A percentile compares a stretch with the other conserved stretches of the same genome.
phyloP scores from a whole-genome alignment of 2,329 filamentous ascomycete species.

The Bimuria novae-zelandiae region DNA sequence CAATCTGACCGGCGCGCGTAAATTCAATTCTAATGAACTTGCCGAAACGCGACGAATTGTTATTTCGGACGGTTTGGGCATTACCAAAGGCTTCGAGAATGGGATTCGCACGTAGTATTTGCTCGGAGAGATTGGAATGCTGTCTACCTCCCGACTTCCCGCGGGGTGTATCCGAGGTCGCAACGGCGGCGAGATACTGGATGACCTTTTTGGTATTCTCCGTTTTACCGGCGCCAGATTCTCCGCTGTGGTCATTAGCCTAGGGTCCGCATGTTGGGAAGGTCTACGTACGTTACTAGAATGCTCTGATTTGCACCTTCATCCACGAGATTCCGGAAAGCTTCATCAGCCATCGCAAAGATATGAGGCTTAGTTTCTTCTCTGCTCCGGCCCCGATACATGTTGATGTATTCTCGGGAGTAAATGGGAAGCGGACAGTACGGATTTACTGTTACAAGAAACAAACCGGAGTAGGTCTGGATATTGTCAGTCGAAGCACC shows the following conservation, averaged over 20 bases:
- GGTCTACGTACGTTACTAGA: conserved; percentile 72
- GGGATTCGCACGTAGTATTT: conserved; percentile 93
- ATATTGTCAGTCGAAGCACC: conserved; percentile 4
- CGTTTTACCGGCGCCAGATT: conserved; percentile 97
- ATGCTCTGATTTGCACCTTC: conserved; percentile 98
- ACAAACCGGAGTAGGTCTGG: conserved; percentile 92
- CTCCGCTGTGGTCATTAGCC: conserved; percentile 61
- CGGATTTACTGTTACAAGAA: conserved; percentile 95
- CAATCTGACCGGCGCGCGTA: conserved; percentile 82
- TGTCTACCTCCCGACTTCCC: conserved; percentile 64
- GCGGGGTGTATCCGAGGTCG: conserved; percentile 74
- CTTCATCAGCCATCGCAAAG: conserved; percentile 95
- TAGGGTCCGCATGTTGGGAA: neutral
- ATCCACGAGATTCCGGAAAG: conserved; percentile 92
- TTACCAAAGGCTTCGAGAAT: conserved; percentile 98
- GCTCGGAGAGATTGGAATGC: conserved; percentile 88
- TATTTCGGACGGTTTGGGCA: conserved; percentile 95
- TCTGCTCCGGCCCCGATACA: conserved; percentile 89
- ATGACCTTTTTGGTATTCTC: conserved; percentile 99
- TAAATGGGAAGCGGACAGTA: conserved; percentile 96
- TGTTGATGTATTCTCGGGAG: conserved; percentile 93
- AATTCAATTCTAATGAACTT: conserved; percentile 99
- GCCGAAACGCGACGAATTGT: conserved; percentile 97
- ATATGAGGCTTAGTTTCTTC: conserved; percentile 98
- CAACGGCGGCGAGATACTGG: conserved; percentile 94